These are phyloP conservation scores for Beauveria pseudobassiana DNA, from an alignment of 2,329 filamentous ascomycete species.

Conservation along the genomic window DNA sequence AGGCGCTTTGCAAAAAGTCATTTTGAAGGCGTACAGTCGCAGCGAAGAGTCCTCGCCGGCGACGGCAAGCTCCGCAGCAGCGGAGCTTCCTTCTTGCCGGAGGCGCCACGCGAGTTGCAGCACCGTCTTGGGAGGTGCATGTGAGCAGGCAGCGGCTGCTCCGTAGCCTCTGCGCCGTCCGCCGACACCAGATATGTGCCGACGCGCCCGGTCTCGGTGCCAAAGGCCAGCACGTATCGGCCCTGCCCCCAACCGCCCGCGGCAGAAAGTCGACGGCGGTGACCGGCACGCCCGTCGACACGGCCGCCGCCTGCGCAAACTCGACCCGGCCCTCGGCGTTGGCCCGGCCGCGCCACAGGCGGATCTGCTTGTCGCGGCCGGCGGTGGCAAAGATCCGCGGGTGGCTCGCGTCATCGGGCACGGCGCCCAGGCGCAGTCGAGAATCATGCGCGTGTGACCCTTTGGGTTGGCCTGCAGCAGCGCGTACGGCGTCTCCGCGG, in stretches of 20 bases:
- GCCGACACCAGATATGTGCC: conserved; percentile 34
- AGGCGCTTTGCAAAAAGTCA: conserved; percentile 16
- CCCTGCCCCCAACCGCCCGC: conserved; percentile 19
- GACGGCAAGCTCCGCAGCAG: conserved; percentile 38
- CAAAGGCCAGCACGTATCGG: conserved; percentile 42
- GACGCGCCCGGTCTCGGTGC: conserved; percentile 47
- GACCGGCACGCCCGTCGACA: conserved; percentile 52
- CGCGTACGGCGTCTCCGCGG: conserved; percentile 37
- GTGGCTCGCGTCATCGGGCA: conserved; percentile 27
- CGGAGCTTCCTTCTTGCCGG: conserved; percentile 17
- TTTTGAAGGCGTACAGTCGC: conserved; percentile 44
- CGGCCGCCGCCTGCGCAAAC: conserved; percentile 45
- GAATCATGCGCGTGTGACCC: conserved; percentile 86
- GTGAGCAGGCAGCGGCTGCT: conserved; percentile 27
- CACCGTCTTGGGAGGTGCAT: conserved; percentile 54
- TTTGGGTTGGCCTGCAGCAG: conserved; percentile 64
- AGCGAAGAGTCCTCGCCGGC: conserved; percentile 56
- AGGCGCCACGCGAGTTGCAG: conserved; percentile 66
- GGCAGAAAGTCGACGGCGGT: conserved; percentile 64
- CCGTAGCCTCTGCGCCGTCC: conserved; percentile 30
- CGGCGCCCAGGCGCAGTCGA: conserved; percentile 76
- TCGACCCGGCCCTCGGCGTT: conserved; percentile 24
- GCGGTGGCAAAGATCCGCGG: conserved; percentile 68
- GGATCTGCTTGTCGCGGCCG: conserved; percentile 79
- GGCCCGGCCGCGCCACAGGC: conserved; percentile 51